Base-by-base conservation (phyloP, 345 rosid genomes). In the Aegle marmelos region DNA sequence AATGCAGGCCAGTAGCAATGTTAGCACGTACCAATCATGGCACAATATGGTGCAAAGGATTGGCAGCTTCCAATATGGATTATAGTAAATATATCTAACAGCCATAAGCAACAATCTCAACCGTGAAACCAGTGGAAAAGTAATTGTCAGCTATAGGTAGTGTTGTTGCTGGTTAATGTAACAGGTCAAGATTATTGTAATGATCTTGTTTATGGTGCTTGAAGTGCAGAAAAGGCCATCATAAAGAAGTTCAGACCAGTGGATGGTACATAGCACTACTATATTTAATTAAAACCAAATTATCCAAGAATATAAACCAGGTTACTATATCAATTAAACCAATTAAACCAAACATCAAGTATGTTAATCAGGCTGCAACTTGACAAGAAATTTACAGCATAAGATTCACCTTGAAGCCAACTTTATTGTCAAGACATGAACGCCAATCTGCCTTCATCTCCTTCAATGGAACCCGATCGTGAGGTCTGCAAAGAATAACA, bases 401-500 rank as follows among this genome's bases (percentile, higher is more conserved):
- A 41, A 73, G 54, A 63, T 24, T 50, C 64, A 94, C 99, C 97
- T 96, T 96, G 85, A 96, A 96, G 28, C 99, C 98, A 50, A 89
- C 98, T 91, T 89, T 89, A 80, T 80, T 96, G 70, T 89, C 91
- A 27, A 96, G 93, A 83, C 99, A 94, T 64, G 98, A 91, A 83
- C 89, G 95, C 99, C 99, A 96, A 83, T 96, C 99, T n/a, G 90
- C 90, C 87, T 96, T 96, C 99, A 96, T 96, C 76, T 90, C 94
- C 82, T 83, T 96, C 85, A 96, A 81, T 72, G 94, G 83, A 82
- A 96, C 98, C 66, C 99, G 94, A 79, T 94, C 99, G 75, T 96
- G 99, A 80, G 99, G 99, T 84, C 99, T 96, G 85, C 48, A 72
- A 83, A 72, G 75, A 81, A 76, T 27, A 76, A 73, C 9, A 76